Conservation (phyloP, 805 yeast species). For the Dipodascopsis tothii region DNA sequence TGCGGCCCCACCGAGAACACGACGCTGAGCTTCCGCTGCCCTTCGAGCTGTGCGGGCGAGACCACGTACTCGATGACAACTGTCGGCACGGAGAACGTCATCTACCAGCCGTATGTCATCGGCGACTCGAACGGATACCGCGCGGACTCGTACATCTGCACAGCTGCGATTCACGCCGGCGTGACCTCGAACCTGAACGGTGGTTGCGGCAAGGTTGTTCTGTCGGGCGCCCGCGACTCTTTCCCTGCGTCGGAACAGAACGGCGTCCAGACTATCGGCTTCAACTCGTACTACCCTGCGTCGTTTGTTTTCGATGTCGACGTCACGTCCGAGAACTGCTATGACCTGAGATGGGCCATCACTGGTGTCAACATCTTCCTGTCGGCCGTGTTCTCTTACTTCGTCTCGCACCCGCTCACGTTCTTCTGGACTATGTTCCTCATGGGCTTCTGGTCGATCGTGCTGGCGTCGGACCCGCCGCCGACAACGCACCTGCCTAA, state of each 20-base stretch:
- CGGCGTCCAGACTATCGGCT: constrained; percentile 48
- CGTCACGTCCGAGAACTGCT: constrained; percentile 45
- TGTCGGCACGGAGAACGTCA: constrained; percentile 60
- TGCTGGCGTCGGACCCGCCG: constrained; percentile 74
- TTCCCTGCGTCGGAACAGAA: constrained; percentile 47
- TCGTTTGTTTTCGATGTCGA: constrained; percentile 53
- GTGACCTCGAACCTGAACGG: constrained; percentile 64
- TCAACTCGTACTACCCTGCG: constrained; percentile 66
- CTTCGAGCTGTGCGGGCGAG: constrained; percentile 76
- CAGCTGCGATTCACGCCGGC: constrained; percentile 85
- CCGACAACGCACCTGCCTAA: constrained; percentile 49
- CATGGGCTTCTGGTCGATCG: constrained; percentile 78
- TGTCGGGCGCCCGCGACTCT: constrained; percentile 43
- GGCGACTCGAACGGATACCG: constrained; percentile 74
- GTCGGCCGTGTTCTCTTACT: constrained; percentile 40
- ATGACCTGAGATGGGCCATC: constrained; percentile 59
- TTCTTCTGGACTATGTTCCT: constrained; percentile 56
- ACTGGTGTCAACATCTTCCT: constrained; percentile 51
- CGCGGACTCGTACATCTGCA: constrained; percentile 84
- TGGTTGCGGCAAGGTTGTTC: constrained; percentile 63
- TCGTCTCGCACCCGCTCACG: constrained; percentile 45
- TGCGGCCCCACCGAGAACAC: constrained; percentile 45
- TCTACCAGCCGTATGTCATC: constrained; percentile 63
- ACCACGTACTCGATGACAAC: constrained; percentile 70
- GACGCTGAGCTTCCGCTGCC: constrained; percentile 63